Evolutionary conservation across 2,329 filamentous ascomycete species (phyloP), one percentile per base, ranked within the genome.

Genomic region (Calonectria montana): DNA sequence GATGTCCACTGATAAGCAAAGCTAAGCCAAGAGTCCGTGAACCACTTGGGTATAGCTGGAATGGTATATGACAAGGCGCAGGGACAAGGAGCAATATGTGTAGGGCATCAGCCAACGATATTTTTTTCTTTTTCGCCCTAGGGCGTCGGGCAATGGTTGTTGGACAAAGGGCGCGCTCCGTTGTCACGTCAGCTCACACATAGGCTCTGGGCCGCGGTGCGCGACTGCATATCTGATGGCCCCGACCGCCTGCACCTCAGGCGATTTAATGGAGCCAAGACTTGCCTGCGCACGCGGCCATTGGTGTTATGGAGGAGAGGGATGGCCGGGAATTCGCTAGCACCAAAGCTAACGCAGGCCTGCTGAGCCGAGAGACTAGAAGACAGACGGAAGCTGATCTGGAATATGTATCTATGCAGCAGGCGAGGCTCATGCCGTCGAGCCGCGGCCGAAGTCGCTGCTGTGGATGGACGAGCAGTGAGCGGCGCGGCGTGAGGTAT

Each of bases 351-450:
- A 74, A 68, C 43, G 72, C 64, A 70, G 47, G 64, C 37, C 7
- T 73, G 70, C 65, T 65, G 43, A 71, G 67, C 73, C 71, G 71
- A 73, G 71, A 43, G 47, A 35, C 55, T 73, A 71, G 65, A 67
- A 69, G 73, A 61, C 69, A 50, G 59, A 69, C 57, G 65, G 73
- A 74, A 74, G 71, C 71, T 47, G 64, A 65, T 64, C 69, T 74
- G 67, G 73, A 74, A 73, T 39, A 66, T 61, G 59, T 35, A 35
- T 10, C 8, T 35, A 12, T 35, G 31, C 31, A 65, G 31, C 41
- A 27, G 64, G 62, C 68, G 72, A 70, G 67, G 67, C 70, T 73
- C 66, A 59, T 31, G 53, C 37, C 45, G 55, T 48, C 64, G 48
- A 61, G 61, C 64, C 67, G 66, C 67, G 47, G 31, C 62, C 68